phyloP scores from a whole-genome alignment of 2,329 filamentous ascomycete genomes.

The Gnomoniopsis smithogilvyi region DNA sequence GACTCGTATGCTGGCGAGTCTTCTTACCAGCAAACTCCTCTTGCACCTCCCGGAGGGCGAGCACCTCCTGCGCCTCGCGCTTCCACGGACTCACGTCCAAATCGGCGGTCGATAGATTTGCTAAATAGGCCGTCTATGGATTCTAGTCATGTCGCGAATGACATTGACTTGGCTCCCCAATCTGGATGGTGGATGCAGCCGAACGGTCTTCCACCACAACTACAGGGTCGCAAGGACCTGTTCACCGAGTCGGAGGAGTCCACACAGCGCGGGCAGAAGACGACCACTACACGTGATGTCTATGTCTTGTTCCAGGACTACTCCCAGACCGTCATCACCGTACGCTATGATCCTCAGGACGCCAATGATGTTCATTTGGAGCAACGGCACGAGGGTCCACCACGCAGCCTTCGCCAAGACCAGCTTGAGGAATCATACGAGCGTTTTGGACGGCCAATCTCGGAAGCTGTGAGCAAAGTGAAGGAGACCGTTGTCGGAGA shows the following conservation, averaged over 20 bases:
- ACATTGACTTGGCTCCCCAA: constrained; percentile 72
- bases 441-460: constrained; percentile 75
- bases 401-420: constrained; percentile 79
- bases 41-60: constrained; percentile 32
- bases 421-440: constrained; percentile 86
- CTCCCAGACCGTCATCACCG: constrained; percentile 86
- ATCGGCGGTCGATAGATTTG: constrained; percentile 68
- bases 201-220: constrained; percentile 73
- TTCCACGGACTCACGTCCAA: constrained; percentile 25
- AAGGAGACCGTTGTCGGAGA: constrained; percentile 82
- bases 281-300: constrained; percentile 72
- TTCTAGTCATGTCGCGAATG: constrained; percentile 80
- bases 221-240: constrained; percentile 81
- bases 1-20: constrained; percentile 43
- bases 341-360: constrained; percentile 73
- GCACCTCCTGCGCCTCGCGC: constrained; percentile 45
- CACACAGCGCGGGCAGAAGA: constrained; percentile 66
- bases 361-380: constrained; percentile 71
- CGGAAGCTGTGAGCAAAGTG: constrained; percentile 64
- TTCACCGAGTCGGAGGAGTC: constrained; percentile 80
- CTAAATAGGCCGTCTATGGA: constrained; percentile 67
- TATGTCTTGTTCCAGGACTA: constrained; percentile 95
- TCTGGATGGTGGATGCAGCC: constrained; percentile 87
- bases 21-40: constrained; percentile 38
- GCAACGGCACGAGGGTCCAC: constrained; percentile 83